Conservation (phyloP, 768 basidiomycete species). For the Rhodotorula diobovata region DNA sequence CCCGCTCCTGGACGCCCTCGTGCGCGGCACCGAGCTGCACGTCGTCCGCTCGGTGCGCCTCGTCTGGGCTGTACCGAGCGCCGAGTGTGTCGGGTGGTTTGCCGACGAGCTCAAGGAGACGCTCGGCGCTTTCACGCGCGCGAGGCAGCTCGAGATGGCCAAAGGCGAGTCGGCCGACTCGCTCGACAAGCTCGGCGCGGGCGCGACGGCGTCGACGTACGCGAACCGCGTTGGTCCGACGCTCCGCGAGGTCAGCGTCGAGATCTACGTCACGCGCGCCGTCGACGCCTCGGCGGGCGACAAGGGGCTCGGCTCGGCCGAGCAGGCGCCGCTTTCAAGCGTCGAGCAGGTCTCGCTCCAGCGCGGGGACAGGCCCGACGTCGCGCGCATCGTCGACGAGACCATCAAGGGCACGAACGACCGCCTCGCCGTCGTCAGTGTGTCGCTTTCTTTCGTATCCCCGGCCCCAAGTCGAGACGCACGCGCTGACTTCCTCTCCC, state of each 20-base stretch:
- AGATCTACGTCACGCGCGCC: neutral
- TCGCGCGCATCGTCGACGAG: slow-evolving; percentile 33
- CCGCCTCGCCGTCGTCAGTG: slow-evolving; percentile 45
- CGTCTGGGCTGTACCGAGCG: slow-evolving; percentile 9
- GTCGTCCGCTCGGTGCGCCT: neutral
- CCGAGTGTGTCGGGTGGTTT: neutral
- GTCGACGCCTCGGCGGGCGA: too few relatives aligned
- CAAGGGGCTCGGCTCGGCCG: neutral
- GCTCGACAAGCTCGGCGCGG: neutral
- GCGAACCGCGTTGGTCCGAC: neutral
- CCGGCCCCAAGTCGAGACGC: too few relatives aligned
- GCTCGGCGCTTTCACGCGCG: neutral
- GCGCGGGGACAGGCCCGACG: slow-evolving; percentile 37
- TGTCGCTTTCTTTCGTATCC: neutral
- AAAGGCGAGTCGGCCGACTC: neutral
- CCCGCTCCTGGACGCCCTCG: neutral
- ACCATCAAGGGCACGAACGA: slow-evolving; percentile 38
- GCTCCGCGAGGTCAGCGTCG: neutral
- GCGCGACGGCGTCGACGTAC: neutral
- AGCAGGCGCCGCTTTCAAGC: neutral
- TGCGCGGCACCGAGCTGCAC: neutral
- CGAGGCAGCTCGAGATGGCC: too few relatives aligned
- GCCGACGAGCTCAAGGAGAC: neutral
- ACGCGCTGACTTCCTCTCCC: neutral
- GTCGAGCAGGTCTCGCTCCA: neutral